A percentile compares a stretch with the other conserved stretches of the same genome.
Evolutionary conservation across 2,329 filamentous ascomycete species (phyloP).

Genomic region (Hypocreales sp.): DNA sequence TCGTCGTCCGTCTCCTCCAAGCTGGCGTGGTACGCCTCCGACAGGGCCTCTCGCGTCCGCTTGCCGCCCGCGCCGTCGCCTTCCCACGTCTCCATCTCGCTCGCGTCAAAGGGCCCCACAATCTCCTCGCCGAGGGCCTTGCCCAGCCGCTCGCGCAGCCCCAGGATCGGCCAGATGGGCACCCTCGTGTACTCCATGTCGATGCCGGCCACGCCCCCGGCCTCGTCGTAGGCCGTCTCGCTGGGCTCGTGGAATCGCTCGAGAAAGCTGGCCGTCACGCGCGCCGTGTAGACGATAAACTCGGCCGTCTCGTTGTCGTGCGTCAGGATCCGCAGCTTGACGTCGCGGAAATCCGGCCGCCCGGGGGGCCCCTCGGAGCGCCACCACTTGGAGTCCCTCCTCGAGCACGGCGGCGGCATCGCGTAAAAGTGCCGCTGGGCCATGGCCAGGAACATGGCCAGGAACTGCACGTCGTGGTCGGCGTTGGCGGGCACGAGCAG

Average conservation of each 20-base stretch:
- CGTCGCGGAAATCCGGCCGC: slow-evolving; percentile 24
- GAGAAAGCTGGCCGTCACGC: slow-evolving; percentile 31
- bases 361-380: slow-evolving; percentile 6
- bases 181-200: slow-evolving; percentile 31
- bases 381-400: slow-evolving; percentile 13
- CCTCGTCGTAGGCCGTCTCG: slow-evolving; percentile 16
- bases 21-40: slow-evolving; percentile 23
- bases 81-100: slow-evolving; percentile 30
- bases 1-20: slow-evolving; percentile 23
- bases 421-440: slow-evolving; percentile 39
- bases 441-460: slow-evolving; percentile 38
- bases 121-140: slow-evolving; percentile 35
- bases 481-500: slow-evolving; percentile 28
- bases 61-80: slow-evolving; percentile 9
- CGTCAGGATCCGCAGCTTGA: slow-evolving; percentile 34
- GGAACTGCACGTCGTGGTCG: slow-evolving; percentile 36
- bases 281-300: slow-evolving; percentile 37
- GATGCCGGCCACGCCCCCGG: slow-evolving; percentile 17
- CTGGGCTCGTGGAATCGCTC: slow-evolving; percentile 32
- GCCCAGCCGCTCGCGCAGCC: slow-evolving; percentile 38
- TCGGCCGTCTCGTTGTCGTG: slow-evolving; percentile 30
- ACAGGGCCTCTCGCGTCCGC: slow-evolving; percentile 19
- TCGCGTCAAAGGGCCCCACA: slow-evolving; percentile 24
- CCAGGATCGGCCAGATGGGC: slow-evolving; percentile 37
- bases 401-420: slow-evolving; percentile 6